A percentile compares a stretch with the other conserved stretches of the same genome.
These are phyloP conservation scores for Phytopythium vexans DNA, from an alignment of 352 stramenopile species.

Conservation along the genomic window DNA sequence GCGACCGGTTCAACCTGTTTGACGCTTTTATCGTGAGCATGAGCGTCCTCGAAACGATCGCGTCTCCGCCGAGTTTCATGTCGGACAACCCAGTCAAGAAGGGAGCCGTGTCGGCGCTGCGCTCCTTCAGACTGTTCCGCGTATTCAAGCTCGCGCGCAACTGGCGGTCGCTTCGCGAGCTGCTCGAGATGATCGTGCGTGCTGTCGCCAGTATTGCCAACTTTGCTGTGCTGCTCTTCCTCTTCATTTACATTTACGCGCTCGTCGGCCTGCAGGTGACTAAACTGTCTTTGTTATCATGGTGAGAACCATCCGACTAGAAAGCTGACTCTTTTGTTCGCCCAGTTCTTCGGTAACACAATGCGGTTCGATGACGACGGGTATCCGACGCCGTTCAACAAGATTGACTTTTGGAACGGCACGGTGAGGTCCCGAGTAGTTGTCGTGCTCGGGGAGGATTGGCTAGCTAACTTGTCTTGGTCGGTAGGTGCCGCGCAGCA, in stretches of 20 bases:
- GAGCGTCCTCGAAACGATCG: constrained; percentile 63
- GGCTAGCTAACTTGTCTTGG: neutral
- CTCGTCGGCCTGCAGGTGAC: constrained; percentile 84
- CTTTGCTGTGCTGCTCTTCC: constrained; percentile 91
- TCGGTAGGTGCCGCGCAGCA: constrained; percentile 59
- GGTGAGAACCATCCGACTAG: neutral
- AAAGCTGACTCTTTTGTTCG: neutral
- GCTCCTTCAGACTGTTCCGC: constrained; percentile 89
- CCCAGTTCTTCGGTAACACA: constrained; percentile 92
- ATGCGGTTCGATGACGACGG: constrained; percentile 89
- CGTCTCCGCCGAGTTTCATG: constrained; percentile 73
- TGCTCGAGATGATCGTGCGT: constrained; percentile 88
- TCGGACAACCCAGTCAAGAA: constrained; percentile 47
- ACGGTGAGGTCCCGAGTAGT: constrained; percentile 14
- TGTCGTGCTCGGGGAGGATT: constrained; percentile 1
- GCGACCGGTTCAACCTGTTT: constrained; percentile 82
- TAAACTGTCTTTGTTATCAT: neutral
- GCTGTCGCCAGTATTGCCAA: constrained; percentile 93
- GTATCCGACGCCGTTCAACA: constrained; percentile 40
- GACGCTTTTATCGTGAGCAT: constrained; percentile 85
- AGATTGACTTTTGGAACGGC: constrained; percentile 61
- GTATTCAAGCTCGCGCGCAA: constrained; percentile 94
- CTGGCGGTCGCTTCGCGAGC: constrained; percentile 90
- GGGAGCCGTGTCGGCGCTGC: constrained; percentile 75
- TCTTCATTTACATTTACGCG: constrained; percentile 96